These are phyloP conservation scores for Corymbia calophylla DNA, from an alignment of 441 rosid genomes.

Conservation along the genomic window DNA sequence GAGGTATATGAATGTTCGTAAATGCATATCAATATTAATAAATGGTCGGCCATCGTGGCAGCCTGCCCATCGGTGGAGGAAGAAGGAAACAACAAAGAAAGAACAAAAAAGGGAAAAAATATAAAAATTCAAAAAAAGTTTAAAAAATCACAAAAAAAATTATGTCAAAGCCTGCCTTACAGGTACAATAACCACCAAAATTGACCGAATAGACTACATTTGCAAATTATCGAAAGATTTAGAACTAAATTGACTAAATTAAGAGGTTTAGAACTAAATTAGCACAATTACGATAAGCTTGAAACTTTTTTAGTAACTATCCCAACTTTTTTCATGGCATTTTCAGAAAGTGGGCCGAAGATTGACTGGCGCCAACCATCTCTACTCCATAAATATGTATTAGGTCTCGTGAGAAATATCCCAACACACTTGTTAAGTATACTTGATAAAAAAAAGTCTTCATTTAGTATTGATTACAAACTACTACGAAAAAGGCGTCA, in stretches of 20 bases:
- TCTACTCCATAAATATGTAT: not conserved
- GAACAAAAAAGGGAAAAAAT: too few relatives aligned
- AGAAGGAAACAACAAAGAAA: not conserved
- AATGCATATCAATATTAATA: not conserved
- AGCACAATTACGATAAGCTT: fast-evolving
- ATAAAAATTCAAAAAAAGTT: not conserved
- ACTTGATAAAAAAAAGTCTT: not conserved
- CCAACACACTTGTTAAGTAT: not conserved
- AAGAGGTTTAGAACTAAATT: fast-evolving
- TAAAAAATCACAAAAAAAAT: not conserved
- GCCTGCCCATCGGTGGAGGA: fast-evolving
- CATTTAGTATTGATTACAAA: not conserved
- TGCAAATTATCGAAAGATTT: too few relatives aligned
- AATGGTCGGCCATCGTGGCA: not conserved
- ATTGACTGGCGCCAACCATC: not conserved
- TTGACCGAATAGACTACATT: too few relatives aligned
- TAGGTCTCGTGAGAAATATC: not conserved
- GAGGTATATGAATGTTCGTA: not conserved
- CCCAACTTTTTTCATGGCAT: not conserved
- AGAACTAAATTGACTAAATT: too few relatives aligned
- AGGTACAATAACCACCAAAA: too few relatives aligned
- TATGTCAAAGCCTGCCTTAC: fast-evolving
- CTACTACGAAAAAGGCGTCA: not conserved
- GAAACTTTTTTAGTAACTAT: too few relatives aligned
- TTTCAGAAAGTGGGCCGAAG: fast-evolving